Evolutionary conservation across 225 moss, liverwort and hornwort genomes (phyloP), one percentile per base, ranked within the genome.

Genomic region (Bryoerythrophyllum caledonicum): DNA sequence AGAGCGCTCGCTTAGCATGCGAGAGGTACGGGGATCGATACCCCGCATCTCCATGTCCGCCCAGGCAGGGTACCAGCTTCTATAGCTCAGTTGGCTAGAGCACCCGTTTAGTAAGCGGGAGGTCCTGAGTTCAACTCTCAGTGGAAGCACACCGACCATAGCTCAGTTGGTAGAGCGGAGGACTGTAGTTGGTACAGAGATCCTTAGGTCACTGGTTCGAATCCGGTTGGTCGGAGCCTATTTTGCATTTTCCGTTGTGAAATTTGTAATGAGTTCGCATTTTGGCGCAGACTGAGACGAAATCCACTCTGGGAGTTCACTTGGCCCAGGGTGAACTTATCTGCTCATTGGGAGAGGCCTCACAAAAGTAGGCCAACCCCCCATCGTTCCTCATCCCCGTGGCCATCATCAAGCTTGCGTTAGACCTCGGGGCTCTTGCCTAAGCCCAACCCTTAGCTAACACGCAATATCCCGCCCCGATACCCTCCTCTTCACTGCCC

Each of bases 1-100:
- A 94, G 91, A 91, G 90, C 88, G 93, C 93, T 90, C 87, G 90
- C 90, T 94, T 90, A 90, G 93, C 88, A 94, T 94, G 90, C 90
- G 91, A 91, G 93, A 94, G 91, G 91, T 85, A 91, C 85, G 86
- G 90, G 90, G 91, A 94, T 91, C 91, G 88, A 91, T 94, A 90
- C 91, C 93, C 90, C 88, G 84, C 65, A 44, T 65, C 65, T 65
- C 44, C 10, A 37, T 32, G 2, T 10, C 43, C 13, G 43, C 13
- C 43, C 13, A 0, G 13, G 1, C 43, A 1, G 43, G 43, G 43
- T 43, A 43, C 1, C 43, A 43, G 59, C 28, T 59, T 71, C 60
- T 60, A 71, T 60, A 71, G 59, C 71, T 72, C 60, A 60, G 60
- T 72, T 60, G 60, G 60, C 60, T 60, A 60, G 60, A 60, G 60